These are phyloP conservation scores for Hypoxylon sp. DNA, from an alignment of 2,329 filamentous ascomycete genomes.

Conservation along the genomic window DNA sequence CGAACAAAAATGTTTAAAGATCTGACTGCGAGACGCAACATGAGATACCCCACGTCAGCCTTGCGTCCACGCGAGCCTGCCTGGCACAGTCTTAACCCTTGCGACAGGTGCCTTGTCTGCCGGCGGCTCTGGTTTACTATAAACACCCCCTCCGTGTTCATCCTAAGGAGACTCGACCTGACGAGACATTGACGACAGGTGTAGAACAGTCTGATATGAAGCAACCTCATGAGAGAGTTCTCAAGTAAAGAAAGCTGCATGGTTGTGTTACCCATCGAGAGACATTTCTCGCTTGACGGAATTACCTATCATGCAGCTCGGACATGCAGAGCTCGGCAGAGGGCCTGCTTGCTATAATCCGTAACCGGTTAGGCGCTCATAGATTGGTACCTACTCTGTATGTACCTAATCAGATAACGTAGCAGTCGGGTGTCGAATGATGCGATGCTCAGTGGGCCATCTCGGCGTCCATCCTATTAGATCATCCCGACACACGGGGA, in stretches of 20 bases:
- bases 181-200: not conserved
- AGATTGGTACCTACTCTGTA: no score
- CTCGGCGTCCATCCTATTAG: constrained; percentile 24
- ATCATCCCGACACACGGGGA: constrained; percentile 34
- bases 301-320: constrained; percentile 35
- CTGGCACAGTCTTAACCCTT: constrained; percentile 20
- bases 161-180: not conserved
- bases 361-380: constrained; percentile 29
- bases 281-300: constrained; percentile 35
- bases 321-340: constrained; percentile 40
- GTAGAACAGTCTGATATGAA: constrained; percentile 9
- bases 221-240: not conserved
- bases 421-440: constrained; percentile 37
- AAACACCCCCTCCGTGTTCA: constrained; percentile 24
- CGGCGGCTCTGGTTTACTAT: constrained; percentile 29
- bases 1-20: constrained; percentile 35
- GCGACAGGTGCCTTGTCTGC: constrained; percentile 11
- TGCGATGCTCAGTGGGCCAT: constrained; percentile 34
- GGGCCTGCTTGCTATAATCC: constrained; percentile 23
- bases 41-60: constrained; percentile 42
- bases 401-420: constrained; percentile 40
- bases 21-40: constrained; percentile 32
- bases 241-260: constrained; percentile 10
- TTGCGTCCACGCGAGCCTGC: constrained; percentile 33
- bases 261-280: constrained; percentile 20